Evolutionary conservation across 768 basidiomycete species (phyloP).

Genomic region (Artomyces pyxidatus): DNA sequence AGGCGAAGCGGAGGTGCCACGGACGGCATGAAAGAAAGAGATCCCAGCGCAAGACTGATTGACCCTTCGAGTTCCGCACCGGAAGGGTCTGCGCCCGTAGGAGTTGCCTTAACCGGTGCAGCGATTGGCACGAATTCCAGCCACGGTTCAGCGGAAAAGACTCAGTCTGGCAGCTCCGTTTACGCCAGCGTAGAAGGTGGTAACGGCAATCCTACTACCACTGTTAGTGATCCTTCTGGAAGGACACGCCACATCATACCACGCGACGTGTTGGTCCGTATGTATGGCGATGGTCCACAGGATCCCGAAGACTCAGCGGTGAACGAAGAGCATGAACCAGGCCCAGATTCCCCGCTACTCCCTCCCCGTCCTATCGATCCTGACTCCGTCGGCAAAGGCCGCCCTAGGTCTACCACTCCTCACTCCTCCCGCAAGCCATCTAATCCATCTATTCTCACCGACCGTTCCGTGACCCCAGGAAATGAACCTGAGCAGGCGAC

Average conservation of each 20-base stretch:
- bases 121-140: neutral
- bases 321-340: conserved; percentile 7
- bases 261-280: conserved; percentile 6
- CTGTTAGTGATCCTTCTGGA: too few species aligned
- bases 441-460: conserved; percentile 19
- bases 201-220: neutral
- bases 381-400: neutral
- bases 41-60: conserved; percentile 11
- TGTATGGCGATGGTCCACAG: neutral
- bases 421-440: conserved; percentile 1
- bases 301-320: neutral
- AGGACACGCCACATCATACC: conserved; percentile 8
- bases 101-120: conserved; percentile 4
- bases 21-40: neutral
- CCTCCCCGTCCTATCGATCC: conserved; percentile 5
- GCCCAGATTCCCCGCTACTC: conserved; percentile 9
- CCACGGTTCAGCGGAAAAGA: neutral
- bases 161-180: neutral
- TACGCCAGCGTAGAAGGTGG: neutral
- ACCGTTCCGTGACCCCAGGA: conserved; percentile 22
- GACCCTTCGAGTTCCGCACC: neutral
- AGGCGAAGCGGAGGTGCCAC: conserved; percentile 23
- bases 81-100: conserved; percentile 5
- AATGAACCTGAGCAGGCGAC: conserved; percentile 31
- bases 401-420: conserved; percentile 1